Percentiles rank a stretch among this genome's conserved stretches.
Conservation (phyloP, 2,329 filamentous ascomycete species). For the Dothideomycetidae sp. region DNA sequence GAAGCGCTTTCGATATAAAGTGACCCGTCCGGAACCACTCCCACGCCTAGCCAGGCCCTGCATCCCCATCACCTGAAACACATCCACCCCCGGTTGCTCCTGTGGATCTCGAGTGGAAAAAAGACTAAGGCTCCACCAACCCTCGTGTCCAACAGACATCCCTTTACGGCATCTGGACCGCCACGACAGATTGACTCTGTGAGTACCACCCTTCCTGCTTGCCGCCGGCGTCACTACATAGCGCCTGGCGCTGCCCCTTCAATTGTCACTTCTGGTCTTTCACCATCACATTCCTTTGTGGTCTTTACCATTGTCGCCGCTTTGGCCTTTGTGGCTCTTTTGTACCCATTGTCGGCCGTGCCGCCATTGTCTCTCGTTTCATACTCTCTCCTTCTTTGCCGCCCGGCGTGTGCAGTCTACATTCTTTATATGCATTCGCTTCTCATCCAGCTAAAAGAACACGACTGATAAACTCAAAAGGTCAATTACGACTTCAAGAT, state of each 20-base stretch:
- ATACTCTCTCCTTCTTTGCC: background rate
- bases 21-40: conserved; percentile 3
- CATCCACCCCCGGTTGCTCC: background rate
- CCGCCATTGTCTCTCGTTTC: background rate
- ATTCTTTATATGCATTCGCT: background rate
- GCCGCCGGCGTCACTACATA: background rate
- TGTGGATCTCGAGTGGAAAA: conserved; percentile 3
- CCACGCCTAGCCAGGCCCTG: conserved; percentile 2
- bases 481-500: conserved; percentile 1
- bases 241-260: conserved; percentile 1
- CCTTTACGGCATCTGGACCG: too few relatives aligned
- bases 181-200: background rate
- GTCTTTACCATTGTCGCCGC: background rate
- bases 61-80: conserved; percentile 6
- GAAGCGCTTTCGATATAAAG: too few relatives aligned
- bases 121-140: background rate
- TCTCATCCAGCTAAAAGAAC: background rate
- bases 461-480: background rate
- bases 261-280: conserved; percentile 6
- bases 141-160: too few relatives aligned
- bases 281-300: conserved; percentile 2
- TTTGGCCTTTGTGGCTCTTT: background rate
- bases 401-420: background rate
- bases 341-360: background rate
- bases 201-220: background rate